These are phyloP conservation scores for Abortiporus biennis DNA, from an alignment of 1,284 basidiomycete genomes.

Conservation along the genomic window DNA sequence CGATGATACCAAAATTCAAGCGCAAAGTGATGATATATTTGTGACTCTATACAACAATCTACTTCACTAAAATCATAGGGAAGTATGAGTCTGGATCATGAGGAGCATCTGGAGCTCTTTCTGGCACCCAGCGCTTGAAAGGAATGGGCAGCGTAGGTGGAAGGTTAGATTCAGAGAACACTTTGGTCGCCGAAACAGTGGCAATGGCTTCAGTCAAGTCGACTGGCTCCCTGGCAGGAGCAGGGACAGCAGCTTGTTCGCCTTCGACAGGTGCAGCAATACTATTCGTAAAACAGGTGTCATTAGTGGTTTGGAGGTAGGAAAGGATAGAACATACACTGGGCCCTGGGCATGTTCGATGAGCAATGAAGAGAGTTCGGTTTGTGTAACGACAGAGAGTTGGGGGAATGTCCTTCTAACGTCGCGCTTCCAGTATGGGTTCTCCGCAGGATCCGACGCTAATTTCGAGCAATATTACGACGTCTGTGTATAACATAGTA, in stretches of 20 bases:
- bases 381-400: slow-evolving; percentile 79
- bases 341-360: slow-evolving; percentile 71
- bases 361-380: slow-evolving; percentile 75
- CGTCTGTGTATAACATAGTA: slow-evolving; percentile 2
- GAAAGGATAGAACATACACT: slow-evolving; percentile 42
- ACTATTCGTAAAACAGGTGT: slow-evolving; percentile 30
- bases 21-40: background rate
- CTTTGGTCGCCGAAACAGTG: slow-evolving; percentile 53
- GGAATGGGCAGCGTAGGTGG: slow-evolving; percentile 66
- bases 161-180: slow-evolving; percentile 60
- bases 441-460: slow-evolving; percentile 81
- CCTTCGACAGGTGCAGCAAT: slow-evolving; percentile 45
- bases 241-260: slow-evolving; percentile 41
- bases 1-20: too few species aligned
- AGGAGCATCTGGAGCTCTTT: slow-evolving; percentile 64
- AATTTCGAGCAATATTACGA: slow-evolving; percentile 11
- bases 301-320: background rate
- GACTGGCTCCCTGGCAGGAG: slow-evolving; percentile 35
- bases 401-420: slow-evolving; percentile 88
- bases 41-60: slow-evolving; percentile 22
- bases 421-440: slow-evolving; percentile 94
- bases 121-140: slow-evolving; percentile 67
- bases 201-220: slow-evolving; percentile 70
- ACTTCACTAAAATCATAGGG: slow-evolving; percentile 81
- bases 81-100: slow-evolving; percentile 76